A percentile compares a stretch with the other conserved stretches of the same genome.
These are phyloP conservation scores for Solanum dulcamara DNA, from an alignment of 257 asterid genomes.

Conservation along the genomic window DNA sequence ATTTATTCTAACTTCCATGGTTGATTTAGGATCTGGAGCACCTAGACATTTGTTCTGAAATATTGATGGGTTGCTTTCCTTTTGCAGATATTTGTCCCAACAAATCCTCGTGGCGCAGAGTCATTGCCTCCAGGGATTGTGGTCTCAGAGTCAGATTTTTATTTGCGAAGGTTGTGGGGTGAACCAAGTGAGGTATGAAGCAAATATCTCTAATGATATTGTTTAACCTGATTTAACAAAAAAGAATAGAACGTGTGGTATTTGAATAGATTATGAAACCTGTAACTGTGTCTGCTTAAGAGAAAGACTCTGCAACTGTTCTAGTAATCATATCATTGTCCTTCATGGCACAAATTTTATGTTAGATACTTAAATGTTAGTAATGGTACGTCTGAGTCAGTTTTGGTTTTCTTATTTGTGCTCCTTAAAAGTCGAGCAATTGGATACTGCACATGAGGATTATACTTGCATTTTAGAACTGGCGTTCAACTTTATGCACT, in stretches of 20 bases:
- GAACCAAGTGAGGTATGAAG: conserved; percentile 81
- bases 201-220: background rate
- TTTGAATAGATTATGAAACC: background rate
- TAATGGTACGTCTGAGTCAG: background rate
- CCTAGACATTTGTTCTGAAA: background rate
- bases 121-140: conserved; percentile 95
- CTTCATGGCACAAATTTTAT: background rate
- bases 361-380: background rate
- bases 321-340: background rate
- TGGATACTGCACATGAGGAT: background rate
- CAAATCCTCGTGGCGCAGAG: conserved; percentile 99
- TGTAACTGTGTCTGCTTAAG: background rate
- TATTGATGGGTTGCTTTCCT: background rate
- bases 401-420: background rate
- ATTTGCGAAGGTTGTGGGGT: conserved; percentile 95
- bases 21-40: background rate
- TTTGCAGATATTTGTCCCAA: conserved; percentile 74
- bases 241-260: background rate
- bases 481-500: background rate
- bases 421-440: background rate
- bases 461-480: background rate
- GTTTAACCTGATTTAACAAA: background rate
- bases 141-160: conserved; percentile 84
- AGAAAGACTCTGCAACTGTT: background rate
- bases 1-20: background rate